These are phyloP conservation scores for Heimioporus punctisporus DNA, from an alignment of 1,284 basidiomycete genomes.

Conservation along the genomic window DNA sequence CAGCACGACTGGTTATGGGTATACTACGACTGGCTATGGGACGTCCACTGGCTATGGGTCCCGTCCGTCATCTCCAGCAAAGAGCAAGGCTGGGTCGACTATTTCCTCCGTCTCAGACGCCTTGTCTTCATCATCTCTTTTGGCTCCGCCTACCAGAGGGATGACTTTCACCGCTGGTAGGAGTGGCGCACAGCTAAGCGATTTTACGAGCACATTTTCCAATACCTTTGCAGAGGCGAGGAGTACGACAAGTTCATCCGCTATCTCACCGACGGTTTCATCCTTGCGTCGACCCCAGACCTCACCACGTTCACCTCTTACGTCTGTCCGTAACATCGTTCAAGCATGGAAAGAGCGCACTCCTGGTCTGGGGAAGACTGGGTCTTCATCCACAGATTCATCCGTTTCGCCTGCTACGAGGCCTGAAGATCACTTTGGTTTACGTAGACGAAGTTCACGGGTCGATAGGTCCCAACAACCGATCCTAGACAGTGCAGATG, in stretches of 20 bases:
- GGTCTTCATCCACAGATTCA: constrained; percentile 21
- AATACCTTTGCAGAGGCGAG: constrained; percentile 34
- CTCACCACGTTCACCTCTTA: constrained; percentile 67
- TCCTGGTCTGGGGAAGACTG: constrained; percentile 35
- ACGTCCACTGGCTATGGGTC: constrained; percentile 35
- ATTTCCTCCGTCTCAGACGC: constrained; percentile 28
- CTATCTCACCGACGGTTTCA: constrained; percentile 27
- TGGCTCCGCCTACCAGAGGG: constrained; percentile 39
- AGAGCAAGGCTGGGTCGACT: constrained; percentile 40
- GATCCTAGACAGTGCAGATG: constrained; percentile 13
- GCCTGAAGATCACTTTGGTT: constrained; percentile 58
- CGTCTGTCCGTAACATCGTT: constrained; percentile 78
- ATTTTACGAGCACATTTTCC: constrained; percentile 36
- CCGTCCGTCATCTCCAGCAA: constrained; percentile 48
- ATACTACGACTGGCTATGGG: constrained; percentile 32
- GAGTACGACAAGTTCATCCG: constrained; percentile 18
- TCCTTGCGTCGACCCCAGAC: constrained; percentile 51
- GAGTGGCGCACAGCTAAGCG: constrained; percentile 29
- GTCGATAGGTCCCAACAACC: constrained; percentile 33
- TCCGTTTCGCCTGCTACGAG: constrained; percentile 23
- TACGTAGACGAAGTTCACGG: constrained; percentile 59
- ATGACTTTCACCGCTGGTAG: constrained; percentile 20
- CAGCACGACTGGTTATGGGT: constrained; percentile 31
- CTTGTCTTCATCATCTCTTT: constrained; percentile 38
- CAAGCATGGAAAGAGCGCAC: constrained; percentile 78